Evolutionary conservation across 1,139 yeast species (phyloP), one percentile per base, ranked within the genome.

Genomic region (Casaregolazyma lundiana): DNA sequence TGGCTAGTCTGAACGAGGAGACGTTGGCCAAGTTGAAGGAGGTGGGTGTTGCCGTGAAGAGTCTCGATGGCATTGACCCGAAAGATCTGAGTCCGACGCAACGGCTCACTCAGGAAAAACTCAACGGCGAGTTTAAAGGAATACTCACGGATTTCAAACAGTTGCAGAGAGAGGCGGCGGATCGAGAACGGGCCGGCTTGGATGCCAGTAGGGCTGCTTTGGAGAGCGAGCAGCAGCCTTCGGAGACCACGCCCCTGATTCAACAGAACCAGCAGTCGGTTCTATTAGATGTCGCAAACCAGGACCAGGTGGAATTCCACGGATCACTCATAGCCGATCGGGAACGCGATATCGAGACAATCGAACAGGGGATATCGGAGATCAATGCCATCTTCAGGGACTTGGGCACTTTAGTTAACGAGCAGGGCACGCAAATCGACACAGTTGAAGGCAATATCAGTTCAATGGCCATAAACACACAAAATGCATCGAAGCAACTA

Each of bases 321-420:
- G 59, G 77, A 2, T 67, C 80, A 8, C 66, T 89, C 6, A 79
- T 89, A 2, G 78, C 81, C 50, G 92, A 87, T 59, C 68, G 96
- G 48, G 82, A 84, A 50, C 67, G 77, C 19, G 95, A 87, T 51
- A 84, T 89, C 22, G 73, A 74, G 32, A 81, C 77, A 52, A 84
- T 89, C 6, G 80, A 84, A 38, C 78, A 80, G 44, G 95, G 96
- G 0, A 86, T 89, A 6, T 75, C 75, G 50, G 96, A 89, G 57
- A 88, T 89, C 41, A 88, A 89, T 61, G 75, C 89, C 6, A 88
- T 89, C 1, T 89, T 88, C 64, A 80, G 81, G 54, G 96, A 88
- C 57, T 67, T 89, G 52, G 89, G 89, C 13, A 76, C 79, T 36
- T 67, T 89, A 55, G 94, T 89, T 1, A 73, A 75, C 46, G 92